Percentiles rank a stretch among this genome's conserved stretches.
Conservation (phyloP, 768 basidiomycete genomes). For the Termitomyces sp. region DNA sequence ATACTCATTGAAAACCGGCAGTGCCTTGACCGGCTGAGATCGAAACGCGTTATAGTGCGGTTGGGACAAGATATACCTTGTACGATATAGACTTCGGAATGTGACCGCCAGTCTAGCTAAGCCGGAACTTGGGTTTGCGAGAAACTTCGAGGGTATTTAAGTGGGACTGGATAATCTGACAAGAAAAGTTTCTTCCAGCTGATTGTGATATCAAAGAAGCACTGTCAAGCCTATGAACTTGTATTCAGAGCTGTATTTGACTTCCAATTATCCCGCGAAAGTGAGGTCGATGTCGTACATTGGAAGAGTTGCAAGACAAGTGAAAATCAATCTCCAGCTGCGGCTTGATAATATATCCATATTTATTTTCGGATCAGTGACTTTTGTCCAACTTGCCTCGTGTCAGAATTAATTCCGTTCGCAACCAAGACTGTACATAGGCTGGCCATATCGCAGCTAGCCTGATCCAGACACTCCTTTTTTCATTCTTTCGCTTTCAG, state of each 20-base stretch:
- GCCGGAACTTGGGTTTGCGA: no score
- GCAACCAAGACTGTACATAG: not conserved
- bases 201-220: not conserved
- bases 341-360: not conserved
- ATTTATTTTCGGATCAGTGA: not conserved
- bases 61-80: not conserved
- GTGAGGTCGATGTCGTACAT: no score
- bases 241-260: not conserved
- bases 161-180: not conserved
- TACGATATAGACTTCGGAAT: not conserved
- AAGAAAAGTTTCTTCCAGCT: not conserved
- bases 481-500: constrained; percentile 17
- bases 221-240: not conserved
- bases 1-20: not conserved
- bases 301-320: not conserved
- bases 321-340: no score
- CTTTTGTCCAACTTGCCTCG: not conserved
- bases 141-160: no score
- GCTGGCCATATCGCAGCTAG: constrained; percentile 5
- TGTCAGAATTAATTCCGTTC: constrained; percentile 2
- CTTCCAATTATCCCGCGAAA: not conserved
- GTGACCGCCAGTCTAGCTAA: not conserved
- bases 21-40: not conserved
- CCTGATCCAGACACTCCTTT: constrained; percentile 10
- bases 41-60: no score